Evolutionary conservation across 2,329 filamentous ascomycete genomes (phyloP).

Genomic region (Hysterium pulicare): DNA sequence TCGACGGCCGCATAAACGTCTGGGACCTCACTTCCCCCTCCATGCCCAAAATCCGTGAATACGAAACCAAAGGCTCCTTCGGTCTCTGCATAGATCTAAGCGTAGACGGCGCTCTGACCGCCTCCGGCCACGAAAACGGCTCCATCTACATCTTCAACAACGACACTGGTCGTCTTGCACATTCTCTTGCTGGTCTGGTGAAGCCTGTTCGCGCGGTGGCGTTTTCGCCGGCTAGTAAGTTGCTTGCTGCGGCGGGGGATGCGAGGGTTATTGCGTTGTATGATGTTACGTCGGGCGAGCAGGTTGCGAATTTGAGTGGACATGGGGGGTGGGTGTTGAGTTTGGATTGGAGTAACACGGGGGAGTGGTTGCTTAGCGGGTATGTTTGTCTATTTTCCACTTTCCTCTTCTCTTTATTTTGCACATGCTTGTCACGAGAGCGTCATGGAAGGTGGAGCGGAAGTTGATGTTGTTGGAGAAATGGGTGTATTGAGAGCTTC

Average conservation of each 20-base stretch:
- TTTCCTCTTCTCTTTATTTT: constrained; percentile 1
- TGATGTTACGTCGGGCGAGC: constrained; percentile 87
- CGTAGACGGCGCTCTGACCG: constrained; percentile 76
- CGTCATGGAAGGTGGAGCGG: too few relatives aligned
- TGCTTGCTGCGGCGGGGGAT: constrained; percentile 87
- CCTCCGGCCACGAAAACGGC: constrained; percentile 89
- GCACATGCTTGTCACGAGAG: too few relatives aligned
- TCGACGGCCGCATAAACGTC: constrained; percentile 83
- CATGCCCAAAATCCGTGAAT: constrained; percentile 68
- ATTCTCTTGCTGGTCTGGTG: constrained; percentile 81
- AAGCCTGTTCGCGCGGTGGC: constrained; percentile 81
- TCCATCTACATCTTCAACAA: constrained; percentile 95
- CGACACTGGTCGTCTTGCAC: constrained; percentile 76
- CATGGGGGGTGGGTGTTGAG: constrained; percentile 86
- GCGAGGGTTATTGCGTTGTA: constrained; percentile 86
- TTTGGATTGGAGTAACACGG: constrained; percentile 88
- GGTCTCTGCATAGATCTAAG: constrained; percentile 82
- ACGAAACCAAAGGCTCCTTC: constrained; percentile 91
- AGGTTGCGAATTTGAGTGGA: constrained; percentile 77
- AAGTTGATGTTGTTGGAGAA: too few relatives aligned
- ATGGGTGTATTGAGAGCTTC: too few relatives aligned
- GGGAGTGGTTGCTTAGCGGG: constrained; percentile 86
- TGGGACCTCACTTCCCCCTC: constrained; percentile 64
- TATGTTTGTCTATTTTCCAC: constrained; percentile 29
- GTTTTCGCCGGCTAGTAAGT: constrained; percentile 81